Conservation (phyloP, 176 grass and related monocot species). For the Triticum timopheevii region DNA sequence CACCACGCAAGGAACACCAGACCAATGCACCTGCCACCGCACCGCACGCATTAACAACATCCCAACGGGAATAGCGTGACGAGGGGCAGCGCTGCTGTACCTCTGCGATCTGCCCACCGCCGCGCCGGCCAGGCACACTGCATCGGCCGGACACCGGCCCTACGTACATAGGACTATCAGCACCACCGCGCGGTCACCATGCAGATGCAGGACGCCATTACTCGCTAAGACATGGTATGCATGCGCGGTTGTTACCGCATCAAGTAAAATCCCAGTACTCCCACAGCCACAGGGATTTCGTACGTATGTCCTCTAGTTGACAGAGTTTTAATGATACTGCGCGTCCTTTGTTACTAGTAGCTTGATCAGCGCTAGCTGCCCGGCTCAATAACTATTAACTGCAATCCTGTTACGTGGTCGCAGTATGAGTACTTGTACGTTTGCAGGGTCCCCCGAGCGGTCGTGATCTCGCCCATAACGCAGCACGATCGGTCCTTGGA, state of each 20-base stretch:
- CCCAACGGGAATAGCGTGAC: constrained; percentile 16
- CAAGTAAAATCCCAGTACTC: constrained; percentile 13
- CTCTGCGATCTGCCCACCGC: constrained; percentile 1
- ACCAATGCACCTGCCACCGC: neutral
- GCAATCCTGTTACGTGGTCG: neutral
- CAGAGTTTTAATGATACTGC: neutral
- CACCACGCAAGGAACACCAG: neutral
- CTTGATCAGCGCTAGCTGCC: neutral
- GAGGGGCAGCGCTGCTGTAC: neutral
- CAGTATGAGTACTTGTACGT: too few species aligned
- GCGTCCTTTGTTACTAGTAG: neutral
- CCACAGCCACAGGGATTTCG: neutral
- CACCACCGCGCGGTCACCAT: neutral
- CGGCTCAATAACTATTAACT: neutral
- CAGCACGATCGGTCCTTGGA: neutral
- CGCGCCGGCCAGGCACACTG: neutral
- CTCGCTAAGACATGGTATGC: neutral
- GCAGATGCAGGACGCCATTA: neutral
- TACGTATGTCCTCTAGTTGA: neutral
- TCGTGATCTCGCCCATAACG: constrained; percentile 21
- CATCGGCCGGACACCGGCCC: neutral
- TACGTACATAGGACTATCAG: neutral
- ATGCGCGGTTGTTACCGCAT: neutral
- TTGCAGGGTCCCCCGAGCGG: neutral
- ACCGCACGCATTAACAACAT: too few species aligned